Base-by-base conservation (phyloP, 2,329 filamentous ascomycete species). In the Cytospora leucostoma region DNA sequence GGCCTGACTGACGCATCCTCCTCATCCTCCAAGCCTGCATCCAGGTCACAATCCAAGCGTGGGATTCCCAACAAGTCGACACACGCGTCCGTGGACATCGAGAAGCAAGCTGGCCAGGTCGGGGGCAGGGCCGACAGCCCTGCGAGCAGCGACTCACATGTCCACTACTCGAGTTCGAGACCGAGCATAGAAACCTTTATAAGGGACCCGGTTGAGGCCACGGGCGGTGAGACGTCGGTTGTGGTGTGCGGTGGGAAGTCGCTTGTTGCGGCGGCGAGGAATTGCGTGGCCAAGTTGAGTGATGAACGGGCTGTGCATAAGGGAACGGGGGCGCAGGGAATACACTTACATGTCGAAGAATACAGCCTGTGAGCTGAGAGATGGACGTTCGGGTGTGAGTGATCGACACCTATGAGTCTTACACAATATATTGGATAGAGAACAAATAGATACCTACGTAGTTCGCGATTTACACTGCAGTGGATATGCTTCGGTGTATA, bases 241-340 rank as follows among this genome's bases (percentile, higher is more conserved):
- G 80, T 85, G 0, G 85, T 86, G 0, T 88, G 85, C 65, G 85
- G 84, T 15, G 85, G 85, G 1, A 79, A 79, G 57, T 81, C 81
- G 54, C 73, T 88, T 32, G 83, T 85, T 1, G 76, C 82, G 2
- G 74, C 74, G 53, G 80, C 83, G 15, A 76, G 85, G 62, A 87
- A 85, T 67, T 81, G 77, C 62, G 84, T 88, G 3, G 80, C 82
- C 2, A 74, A 73, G 35, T 66, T 88, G 65, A 85, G 83, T 59
- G 84, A 88, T 68, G 85, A 88, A 73, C 75, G 85, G 49, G 85
- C 82, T 0, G 85, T 88, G 27, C 85, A 88, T 70, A 88, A 88
- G 71, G 85, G 85, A 6, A 87, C 84, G 0, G 85, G 84, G 1
- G 85, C 85, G 0, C 85, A 88, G 70, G 85, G 85, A 0, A 87